Conservation (phyloP, 768 basidiomycete species). For the Suillus subaureus region DNA sequence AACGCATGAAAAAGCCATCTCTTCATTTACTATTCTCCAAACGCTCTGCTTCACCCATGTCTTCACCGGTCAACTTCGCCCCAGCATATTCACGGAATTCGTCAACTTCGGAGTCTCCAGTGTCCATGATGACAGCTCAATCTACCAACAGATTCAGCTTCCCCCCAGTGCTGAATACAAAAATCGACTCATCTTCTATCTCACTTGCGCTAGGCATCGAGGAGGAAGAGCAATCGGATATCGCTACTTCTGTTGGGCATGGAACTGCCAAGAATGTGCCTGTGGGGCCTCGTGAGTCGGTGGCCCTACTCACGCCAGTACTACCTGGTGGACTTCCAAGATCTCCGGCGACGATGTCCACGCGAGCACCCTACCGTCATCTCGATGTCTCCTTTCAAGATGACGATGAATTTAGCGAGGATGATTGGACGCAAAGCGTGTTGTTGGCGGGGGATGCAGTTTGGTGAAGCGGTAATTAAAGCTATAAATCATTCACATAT, state of each 20-base stretch:
- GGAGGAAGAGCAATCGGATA: constrained; percentile 30
- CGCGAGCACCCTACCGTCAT: constrained; percentile 27
- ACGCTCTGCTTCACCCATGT: constrained; percentile 54
- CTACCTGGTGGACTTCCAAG: constrained; percentile 28
- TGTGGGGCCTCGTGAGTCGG: constrained; percentile 23
- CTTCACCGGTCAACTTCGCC: constrained; percentile 31
- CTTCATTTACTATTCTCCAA: constrained; percentile 70
- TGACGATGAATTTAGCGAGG: constrained; percentile 47
- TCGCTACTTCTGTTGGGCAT: constrained; percentile 15
- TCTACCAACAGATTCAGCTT: constrained; percentile 48
- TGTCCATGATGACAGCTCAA: constrained; percentile 60
- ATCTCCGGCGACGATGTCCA: constrained; percentile 21
- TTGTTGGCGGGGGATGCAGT: constrained; percentile 57
- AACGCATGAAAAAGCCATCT: constrained; percentile 65
- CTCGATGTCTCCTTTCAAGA: constrained; percentile 30
- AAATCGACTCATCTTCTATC: constrained; percentile 59
- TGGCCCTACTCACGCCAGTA: constrained; percentile 10
- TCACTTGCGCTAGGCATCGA: constrained; percentile 34
- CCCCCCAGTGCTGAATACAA: constrained; percentile 62
- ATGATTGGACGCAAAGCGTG: constrained; percentile 77
- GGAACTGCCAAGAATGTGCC: constrained; percentile 14
- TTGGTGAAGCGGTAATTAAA: constrained; percentile 27
- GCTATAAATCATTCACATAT: constrained; percentile 8
- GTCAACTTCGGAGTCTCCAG: constrained; percentile 34
- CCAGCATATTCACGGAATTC: constrained; percentile 26